Conservation (phyloP, 192 early-diverging fungal genomes). For the Linnemannia exigua region DNA sequence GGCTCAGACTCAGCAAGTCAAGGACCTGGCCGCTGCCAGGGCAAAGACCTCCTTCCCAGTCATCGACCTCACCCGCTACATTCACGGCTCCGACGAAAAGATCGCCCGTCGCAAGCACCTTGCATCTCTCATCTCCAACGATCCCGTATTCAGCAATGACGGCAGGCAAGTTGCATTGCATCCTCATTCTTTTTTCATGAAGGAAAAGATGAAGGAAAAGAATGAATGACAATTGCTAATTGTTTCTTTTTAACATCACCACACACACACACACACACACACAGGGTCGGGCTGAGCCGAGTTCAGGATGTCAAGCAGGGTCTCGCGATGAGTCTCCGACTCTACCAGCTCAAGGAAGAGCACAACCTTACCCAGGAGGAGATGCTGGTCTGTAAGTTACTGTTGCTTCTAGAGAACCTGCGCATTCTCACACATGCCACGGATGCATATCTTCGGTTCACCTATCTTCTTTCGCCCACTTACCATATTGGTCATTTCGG, state of each 20-base stretch:
- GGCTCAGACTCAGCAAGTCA: constrained; percentile 29
- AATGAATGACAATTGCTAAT: neutral
- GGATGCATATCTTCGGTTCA: neutral
- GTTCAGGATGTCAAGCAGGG: constrained; percentile 77
- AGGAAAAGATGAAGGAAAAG: neutral
- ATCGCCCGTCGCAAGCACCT: constrained; percentile 32
- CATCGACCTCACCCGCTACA: constrained; percentile 46
- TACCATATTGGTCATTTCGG: neutral
- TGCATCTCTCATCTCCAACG: constrained; percentile 29
- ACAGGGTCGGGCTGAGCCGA: constrained; percentile 40
- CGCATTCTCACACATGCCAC: no score
- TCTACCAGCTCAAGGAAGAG: constrained; percentile 69
- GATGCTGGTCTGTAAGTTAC: constrained; percentile 55
- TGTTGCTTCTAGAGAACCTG: no score
- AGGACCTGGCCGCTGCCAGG: constrained; percentile 48
- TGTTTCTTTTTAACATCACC: neutral
- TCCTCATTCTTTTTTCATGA: neutral
- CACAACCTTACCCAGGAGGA: constrained; percentile 70
- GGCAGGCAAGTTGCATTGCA: constrained; percentile 8
- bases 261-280: no score
- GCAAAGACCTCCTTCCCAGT: constrained; percentile 45
- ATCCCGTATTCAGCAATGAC: constrained; percentile 47
- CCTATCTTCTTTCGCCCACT: neutral
- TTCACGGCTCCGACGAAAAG: constrained; percentile 45
- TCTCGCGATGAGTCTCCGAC: constrained; percentile 68